These are phyloP conservation scores for Oehlia diaphana DNA, from an alignment of 192 early-diverging fungal genomes.

Conservation along the genomic window DNA sequence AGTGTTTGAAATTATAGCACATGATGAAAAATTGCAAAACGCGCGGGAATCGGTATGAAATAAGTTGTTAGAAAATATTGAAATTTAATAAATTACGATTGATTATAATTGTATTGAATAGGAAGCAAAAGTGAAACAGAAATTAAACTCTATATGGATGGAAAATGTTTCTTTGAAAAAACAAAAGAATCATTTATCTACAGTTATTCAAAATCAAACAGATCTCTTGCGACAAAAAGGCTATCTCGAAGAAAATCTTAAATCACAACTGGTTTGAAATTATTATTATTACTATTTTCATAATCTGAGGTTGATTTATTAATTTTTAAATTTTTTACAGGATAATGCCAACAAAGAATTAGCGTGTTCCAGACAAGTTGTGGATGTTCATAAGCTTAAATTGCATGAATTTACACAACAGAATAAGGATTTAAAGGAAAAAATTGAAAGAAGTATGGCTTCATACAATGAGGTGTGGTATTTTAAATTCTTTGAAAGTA, in stretches of 20 bases:
- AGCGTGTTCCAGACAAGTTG: slow-evolving; percentile 44
- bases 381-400: slow-evolving; percentile 52
- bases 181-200: slow-evolving; percentile 9
- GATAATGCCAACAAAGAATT: slow-evolving; percentile 62
- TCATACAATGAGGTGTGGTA: slow-evolving; percentile 50
- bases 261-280: slow-evolving; percentile 19
- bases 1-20: slow-evolving; percentile 6
- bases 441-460: slow-evolving; percentile 62
- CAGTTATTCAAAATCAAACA: slow-evolving; percentile 5
- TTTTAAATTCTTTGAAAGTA: neutral
- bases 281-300: neutral
- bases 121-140: slow-evolving; percentile 18
- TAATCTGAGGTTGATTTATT: neutral
- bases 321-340: slow-evolving; percentile 30
- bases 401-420: slow-evolving; percentile 57
- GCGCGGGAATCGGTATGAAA: slow-evolving; percentile 1
- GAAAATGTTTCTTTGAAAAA: slow-evolving; percentile 27
- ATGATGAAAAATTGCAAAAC: slow-evolving; percentile 5
- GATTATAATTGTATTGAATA: neutral
- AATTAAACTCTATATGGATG: slow-evolving; percentile 7
- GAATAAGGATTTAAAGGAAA: slow-evolving; percentile 59
- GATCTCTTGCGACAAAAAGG: slow-evolving; percentile 14
- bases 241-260: slow-evolving; percentile 19
- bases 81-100: neutral
- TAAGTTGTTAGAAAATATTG: too few species aligned